A percentile compares a stretch with the other conserved stretches of the same genome.
These are phyloP conservation scores for Mycena galopus DNA, from an alignment of 768 basidiomycete species.

Conservation along the genomic window DNA sequence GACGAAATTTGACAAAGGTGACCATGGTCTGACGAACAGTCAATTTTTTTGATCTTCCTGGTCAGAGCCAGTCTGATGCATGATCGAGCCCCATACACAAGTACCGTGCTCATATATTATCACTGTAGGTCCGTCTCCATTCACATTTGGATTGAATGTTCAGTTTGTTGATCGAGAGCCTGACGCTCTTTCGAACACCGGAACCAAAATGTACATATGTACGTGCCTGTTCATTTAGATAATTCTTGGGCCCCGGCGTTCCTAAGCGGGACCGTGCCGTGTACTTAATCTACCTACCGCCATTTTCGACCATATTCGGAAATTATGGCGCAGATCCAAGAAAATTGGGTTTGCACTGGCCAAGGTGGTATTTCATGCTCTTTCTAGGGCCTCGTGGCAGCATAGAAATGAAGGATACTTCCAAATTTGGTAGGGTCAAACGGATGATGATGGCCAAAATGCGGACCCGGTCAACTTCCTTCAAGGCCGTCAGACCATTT, in stretches of 20 bases:
- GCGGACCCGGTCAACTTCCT: background rate
- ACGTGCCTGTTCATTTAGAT: too few relatives aligned
- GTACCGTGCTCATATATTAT: background rate
- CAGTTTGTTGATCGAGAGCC: background rate
- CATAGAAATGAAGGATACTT: background rate
- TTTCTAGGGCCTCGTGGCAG: background rate
- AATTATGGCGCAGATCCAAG: background rate
- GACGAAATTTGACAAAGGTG: background rate
- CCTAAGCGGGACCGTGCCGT: too few relatives aligned
- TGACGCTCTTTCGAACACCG: background rate
- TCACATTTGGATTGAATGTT: background rate
- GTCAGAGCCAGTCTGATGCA: too few relatives aligned
- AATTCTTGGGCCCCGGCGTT: too few relatives aligned
- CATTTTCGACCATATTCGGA: background rate
- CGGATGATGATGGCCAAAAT: too few relatives aligned
- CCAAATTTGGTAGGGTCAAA: background rate
- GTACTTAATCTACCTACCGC: too few relatives aligned
- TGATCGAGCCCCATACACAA: background rate
- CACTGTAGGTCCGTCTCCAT: background rate
- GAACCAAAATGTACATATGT: too few relatives aligned
- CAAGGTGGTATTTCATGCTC: background rate
- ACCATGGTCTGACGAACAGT: background rate
- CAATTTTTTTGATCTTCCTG: too few relatives aligned
- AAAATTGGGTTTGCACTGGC: background rate
- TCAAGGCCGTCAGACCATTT: background rate